Conservation (phyloP, 2,329 filamentous ascomycete species). For the Paraconiothyrium sp. region DNA sequence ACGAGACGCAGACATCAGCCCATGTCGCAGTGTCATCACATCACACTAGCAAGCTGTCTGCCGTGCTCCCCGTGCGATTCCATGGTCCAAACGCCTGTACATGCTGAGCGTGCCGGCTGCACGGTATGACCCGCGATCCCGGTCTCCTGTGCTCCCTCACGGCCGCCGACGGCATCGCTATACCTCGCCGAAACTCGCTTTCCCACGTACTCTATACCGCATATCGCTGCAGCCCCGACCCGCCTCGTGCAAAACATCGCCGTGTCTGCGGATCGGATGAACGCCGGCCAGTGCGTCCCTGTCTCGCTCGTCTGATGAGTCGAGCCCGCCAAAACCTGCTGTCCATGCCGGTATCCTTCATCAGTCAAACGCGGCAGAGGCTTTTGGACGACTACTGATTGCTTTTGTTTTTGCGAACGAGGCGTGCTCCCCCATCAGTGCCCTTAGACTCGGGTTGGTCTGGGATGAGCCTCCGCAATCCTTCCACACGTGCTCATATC, state of each 20-base stretch:
- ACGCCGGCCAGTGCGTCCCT: conserved; percentile 17
- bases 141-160: conserved; percentile 4
- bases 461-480: conserved; percentile 4
- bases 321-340: conserved; percentile 8
- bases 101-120: conserved; percentile 6
- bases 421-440: neutral
- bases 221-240: conserved; percentile 10
- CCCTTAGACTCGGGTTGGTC: neutral
- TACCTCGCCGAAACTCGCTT: conserved; percentile 6
- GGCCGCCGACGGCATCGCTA: conserved; percentile 11
- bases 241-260: conserved; percentile 7
- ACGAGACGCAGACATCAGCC: neutral
- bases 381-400: neutral
- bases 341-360: neutral
- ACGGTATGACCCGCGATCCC: conserved; percentile 11
- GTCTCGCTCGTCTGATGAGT: neutral
- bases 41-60: neutral
- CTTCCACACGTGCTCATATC: conserved; percentile 1
- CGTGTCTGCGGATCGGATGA: conserved; percentile 10
- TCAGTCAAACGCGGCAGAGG: neutral
- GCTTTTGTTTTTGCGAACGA: neutral
- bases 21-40: conserved; percentile 6
- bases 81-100: too few species aligned
- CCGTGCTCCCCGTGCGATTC: neutral
- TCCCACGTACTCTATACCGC: conserved; percentile 3